Evolutionary conservation across 1,284 basidiomycete genomes (phyloP).

Genomic region (Mixia osmundae): DNA sequence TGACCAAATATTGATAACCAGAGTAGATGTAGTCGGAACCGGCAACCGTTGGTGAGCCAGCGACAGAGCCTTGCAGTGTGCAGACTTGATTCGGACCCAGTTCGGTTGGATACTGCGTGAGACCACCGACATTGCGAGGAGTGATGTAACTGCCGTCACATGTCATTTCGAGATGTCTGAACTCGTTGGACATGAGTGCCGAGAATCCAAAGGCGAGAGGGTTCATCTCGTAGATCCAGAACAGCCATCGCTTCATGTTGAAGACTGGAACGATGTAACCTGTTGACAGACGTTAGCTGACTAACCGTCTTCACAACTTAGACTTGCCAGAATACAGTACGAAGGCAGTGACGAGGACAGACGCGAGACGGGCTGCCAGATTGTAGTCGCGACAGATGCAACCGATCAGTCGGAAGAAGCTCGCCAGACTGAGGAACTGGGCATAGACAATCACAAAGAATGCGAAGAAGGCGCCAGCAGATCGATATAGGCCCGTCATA

Average conservation of each 20-base stretch:
- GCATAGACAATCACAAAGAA: constrained; percentile 23
- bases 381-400: constrained; percentile 26
- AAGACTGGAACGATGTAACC: constrained; percentile 29
- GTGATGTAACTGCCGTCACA: constrained; percentile 46
- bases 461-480: constrained; percentile 25
- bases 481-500: constrained; percentile 24
- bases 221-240: constrained; percentile 42
- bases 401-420: constrained; percentile 29
- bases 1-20: constrained; percentile 22
- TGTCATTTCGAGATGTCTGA: constrained; percentile 26
- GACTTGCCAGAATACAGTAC: constrained; percentile 23
- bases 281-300: too few relatives aligned
- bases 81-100: constrained; percentile 13
- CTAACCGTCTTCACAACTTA: too few relatives aligned
- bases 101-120: background rate
- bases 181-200: constrained; percentile 23
- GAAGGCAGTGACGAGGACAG: constrained; percentile 27
- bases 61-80: constrained; percentile 20
- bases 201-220: constrained; percentile 50
- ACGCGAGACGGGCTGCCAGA: constrained; percentile 29
- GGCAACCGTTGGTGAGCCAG: constrained; percentile 20
- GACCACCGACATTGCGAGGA: constrained; percentile 23
- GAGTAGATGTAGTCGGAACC: constrained; percentile 22
- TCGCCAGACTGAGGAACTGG: constrained; percentile 26
- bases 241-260: constrained; percentile 66